phyloP scores from a whole-genome alignment of 164 flowering plant genomes.

The Magnolia kwangsiensis region DNA sequence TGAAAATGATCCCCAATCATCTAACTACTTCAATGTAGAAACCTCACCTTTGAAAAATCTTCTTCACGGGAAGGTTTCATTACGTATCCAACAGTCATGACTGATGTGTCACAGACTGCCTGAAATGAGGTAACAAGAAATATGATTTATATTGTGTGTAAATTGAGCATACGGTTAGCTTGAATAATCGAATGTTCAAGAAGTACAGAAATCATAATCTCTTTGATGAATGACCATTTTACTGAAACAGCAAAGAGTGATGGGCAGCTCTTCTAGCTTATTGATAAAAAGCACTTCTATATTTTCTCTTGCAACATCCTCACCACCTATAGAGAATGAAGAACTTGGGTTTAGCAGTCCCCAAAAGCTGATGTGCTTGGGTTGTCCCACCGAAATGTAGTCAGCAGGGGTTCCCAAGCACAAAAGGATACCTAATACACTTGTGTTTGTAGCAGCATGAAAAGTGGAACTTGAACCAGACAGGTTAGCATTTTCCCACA shows the following conservation, averaged over 20 bases:
- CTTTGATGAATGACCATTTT: slow-evolving; percentile 39
- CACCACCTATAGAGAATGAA: slow-evolving; percentile 30
- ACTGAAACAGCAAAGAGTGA: slow-evolving; percentile 49
- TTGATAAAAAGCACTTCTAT: slow-evolving; percentile 30
- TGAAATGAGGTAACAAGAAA: slow-evolving; percentile 18
- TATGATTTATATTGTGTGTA: not conserved
- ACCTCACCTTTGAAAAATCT: slow-evolving; percentile 83
- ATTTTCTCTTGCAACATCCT: slow-evolving; percentile 22
- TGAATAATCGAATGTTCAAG: not conserved
- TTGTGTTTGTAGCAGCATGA: not conserved
- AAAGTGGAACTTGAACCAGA: not conserved
- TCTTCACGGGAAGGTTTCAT: slow-evolving; percentile 94
- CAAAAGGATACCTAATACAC: not conserved
- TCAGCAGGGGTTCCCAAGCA: not conserved
- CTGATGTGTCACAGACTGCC: slow-evolving; percentile 32
- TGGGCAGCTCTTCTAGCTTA: slow-evolving; percentile 68
- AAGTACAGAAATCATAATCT: slow-evolving; percentile 3
- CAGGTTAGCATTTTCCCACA: no score
- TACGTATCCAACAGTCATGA: slow-evolving; percentile 55
- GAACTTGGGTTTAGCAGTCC: not conserved
- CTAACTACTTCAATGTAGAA: slow-evolving; percentile 2
- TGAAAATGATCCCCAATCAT: not conserved
- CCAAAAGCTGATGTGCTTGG: no score
- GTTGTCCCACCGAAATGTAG: not conserved
- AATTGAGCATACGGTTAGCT: not conserved